Evolutionary conservation across 225 moss, liverwort and hornwort species (phyloP), one percentile per base, ranked within the genome.

Genomic region (Lunularia cruciata): DNA sequence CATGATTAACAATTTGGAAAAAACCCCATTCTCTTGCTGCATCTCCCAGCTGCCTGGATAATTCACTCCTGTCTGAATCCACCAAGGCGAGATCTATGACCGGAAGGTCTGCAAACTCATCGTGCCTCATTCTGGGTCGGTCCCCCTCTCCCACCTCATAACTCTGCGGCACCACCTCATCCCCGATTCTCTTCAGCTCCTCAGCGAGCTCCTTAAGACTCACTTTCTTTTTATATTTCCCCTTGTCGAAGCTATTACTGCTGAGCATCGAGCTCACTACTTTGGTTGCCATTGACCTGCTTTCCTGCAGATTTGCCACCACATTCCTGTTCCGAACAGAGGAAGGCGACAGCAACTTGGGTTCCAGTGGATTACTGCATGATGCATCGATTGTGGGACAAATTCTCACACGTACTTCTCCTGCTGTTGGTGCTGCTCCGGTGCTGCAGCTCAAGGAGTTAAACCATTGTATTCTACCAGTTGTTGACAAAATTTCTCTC

Each of bases 21-120:
- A 83, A 83, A 0, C 82, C 78, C 75, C 75, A 83, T 31, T 78
- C 74, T 0, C 46, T 32, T 8, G 78, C 82, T 19, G 78, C 78
- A 25, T 60, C 19, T 30, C 70, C 58, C 14, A 82, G 20, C 47
- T 75, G 62, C 71, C 60, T 62, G 19, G 54, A 32, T 22, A 75
- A 20, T 57, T 46, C 78, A 25, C 45, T 45, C 45, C 78, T 75
- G 40, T 78, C 70, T 0, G 66, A 57, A 20, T 71, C 60, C n/a
- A 48, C 31, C 20, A 46, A 39, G 8, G 74, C 71, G 40, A 82
- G 49, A 72, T 82, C 78, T 27, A 82, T 71, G 35, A 82, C 55
- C 2, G 82, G 78, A 26, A 82, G 18, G 16, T 74, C 61, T 1
- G 22, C 30, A 68, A 63, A 76, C 42, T 81, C 81, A 20, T 81